phyloP scores from a whole-genome alignment of 257 asterid species.

The Nicotiana tabacum region DNA sequence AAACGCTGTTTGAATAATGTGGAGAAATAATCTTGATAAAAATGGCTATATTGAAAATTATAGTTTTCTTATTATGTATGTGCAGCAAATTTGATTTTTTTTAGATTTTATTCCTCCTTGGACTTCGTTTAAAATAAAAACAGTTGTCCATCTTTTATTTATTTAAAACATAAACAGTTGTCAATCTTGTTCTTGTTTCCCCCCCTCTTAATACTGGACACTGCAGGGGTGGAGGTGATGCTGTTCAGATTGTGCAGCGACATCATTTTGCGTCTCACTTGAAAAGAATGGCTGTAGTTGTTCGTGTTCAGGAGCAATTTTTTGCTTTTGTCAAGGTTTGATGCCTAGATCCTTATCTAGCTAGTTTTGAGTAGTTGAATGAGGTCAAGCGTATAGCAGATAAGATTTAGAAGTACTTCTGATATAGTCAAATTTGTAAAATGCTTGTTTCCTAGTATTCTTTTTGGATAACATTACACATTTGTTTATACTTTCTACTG shows the following conservation, averaged over 20 bases:
- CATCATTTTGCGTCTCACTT: slow-evolving; percentile 97
- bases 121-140: background rate
- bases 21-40: background rate
- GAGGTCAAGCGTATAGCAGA: background rate
- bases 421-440: background rate
- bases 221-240: slow-evolving; percentile 76
- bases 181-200: slow-evolving; percentile 11
- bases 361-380: background rate
- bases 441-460: background rate
- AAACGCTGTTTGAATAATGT: background rate
- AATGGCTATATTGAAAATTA: background rate
- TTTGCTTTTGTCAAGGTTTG: slow-evolving; percentile 84
- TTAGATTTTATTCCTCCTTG: background rate
- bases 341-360: background rate
- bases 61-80: background rate
- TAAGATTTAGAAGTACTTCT: background rate
- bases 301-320: slow-evolving; percentile 87
- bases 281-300: slow-evolving; percentile 97
- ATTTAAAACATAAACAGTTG: background rate
- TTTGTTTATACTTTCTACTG: background rate
- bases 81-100: slow-evolving; percentile 8
- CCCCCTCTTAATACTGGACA: background rate
- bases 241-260: slow-evolving; percentile 96
- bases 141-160: background rate
- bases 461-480: background rate